Evolutionary conservation across 805 yeast species (phyloP), one percentile per base, ranked within the genome.

Genomic region (Scheffersomyces amazonensis): DNA sequence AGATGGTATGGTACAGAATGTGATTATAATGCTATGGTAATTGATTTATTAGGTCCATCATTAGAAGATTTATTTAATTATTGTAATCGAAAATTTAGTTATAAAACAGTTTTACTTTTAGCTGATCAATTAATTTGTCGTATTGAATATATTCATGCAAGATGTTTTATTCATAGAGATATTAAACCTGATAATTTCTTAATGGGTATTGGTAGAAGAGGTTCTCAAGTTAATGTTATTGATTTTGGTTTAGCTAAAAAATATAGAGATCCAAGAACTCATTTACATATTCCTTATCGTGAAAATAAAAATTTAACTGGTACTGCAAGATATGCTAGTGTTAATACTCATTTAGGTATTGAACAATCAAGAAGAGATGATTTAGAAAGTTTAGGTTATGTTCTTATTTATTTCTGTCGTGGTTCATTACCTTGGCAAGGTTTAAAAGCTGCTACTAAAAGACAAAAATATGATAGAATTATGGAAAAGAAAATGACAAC

Each of bases 351-450:
- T 66, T 72, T 93, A 61, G 99, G 99, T 39, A 86, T 91, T 51
- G 99, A 91, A 62, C 99, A 91, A 67, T 81, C 89, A 52, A 81
- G 99, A 70, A 80, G 99, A 62, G 99, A 91, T 65, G 99, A 91
- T 62, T 75, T 91, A 53, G 99, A 93, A 68, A 83, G 93, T 44
- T 76, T 91, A 56, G 98, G 96, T 35, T 91, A 91, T 59, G 97
- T 91, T 37, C 74, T 93, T 52, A 87, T 91, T 52, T 91, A 91
- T 66, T 93, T 91, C 60, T 85, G 96, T 64, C 80, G 96, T 41
- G 98, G 99, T 31, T 85, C 95, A 13, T 78, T 91, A 54, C 99
- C 99, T 38, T 91, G 99, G 99, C 99, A 91, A 67, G 99, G 99
- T 3, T 76, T 91, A 55, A 89, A 89, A 66, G 99, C 98, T 28